phyloP scores from a whole-genome alignment of 495 filamentous ascomycete species.

The Tuber umbilicatum region DNA sequence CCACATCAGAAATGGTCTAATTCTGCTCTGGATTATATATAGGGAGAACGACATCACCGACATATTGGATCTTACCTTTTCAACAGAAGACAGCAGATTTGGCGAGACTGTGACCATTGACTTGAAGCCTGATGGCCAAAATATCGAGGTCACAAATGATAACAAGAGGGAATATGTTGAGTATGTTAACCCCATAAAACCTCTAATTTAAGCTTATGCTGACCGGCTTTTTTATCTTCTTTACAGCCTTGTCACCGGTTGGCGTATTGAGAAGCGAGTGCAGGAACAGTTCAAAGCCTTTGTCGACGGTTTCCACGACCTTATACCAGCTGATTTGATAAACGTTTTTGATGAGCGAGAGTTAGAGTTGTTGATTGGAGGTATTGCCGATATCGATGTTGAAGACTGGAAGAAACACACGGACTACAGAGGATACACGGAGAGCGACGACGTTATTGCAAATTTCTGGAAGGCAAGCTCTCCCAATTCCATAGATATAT shows the following conservation, averaged over 20 bases:
- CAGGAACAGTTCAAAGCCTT: conserved; percentile 98
- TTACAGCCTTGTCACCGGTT: conserved; percentile 81
- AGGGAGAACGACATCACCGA: conserved; percentile 90
- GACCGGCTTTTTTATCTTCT: neutral
- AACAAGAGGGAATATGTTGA: conserved; percentile 96
- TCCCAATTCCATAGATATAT: neutral
- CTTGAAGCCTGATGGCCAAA: conserved; percentile 78
- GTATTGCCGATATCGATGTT: conserved; percentile 98
- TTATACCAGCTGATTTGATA: conserved; percentile 92
- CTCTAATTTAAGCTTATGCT: conserved; percentile 20
- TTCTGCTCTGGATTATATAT: conserved; percentile 35
- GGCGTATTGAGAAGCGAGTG: conserved; percentile 97
- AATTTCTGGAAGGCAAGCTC: conserved; percentile 93
- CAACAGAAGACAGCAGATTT: conserved; percentile 94
- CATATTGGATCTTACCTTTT: conserved; percentile 88
- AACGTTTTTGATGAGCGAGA: conserved; percentile 99
- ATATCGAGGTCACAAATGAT: conserved; percentile 93
- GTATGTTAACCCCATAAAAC: conserved; percentile 47
- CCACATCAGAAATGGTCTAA: neutral
- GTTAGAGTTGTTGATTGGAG: conserved; percentile 90
- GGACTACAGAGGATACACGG: conserved; percentile 99
- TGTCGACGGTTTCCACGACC: conserved; percentile 92
- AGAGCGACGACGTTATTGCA: conserved; percentile 90
- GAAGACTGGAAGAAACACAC: conserved; percentile 99
- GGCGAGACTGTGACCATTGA: conserved; percentile 88